Evolutionary conservation across 2,329 filamentous ascomycete species (phyloP), one percentile per base, ranked within the genome.

Genomic region (Ophiostoma piceae): DNA sequence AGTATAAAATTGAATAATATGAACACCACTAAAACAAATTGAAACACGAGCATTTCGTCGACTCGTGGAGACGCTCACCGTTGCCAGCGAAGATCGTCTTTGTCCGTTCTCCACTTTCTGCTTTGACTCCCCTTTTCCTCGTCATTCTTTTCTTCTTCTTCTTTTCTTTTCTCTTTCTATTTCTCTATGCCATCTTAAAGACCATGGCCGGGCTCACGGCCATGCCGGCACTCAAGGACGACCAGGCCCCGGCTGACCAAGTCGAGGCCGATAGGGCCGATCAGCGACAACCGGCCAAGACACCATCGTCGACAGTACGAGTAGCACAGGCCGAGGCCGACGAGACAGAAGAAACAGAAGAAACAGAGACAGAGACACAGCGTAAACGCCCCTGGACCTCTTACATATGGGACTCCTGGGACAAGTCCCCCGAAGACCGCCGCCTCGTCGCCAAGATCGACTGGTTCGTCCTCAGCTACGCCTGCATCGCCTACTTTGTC

Each of bases 401-500:
- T 0, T 71, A 78, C 1, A 67, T 79, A 2, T 79, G 77, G 78
- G 78, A 79, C 67, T 75, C 75, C 0, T 73, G 77, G 39, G 77
- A 79, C 70, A 79, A 78, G 69, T 70, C 76, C 1, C 77, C 76
- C 0, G 75, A 76, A 57, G 78, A 79, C 68, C 74, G 78, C 6
- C 74, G n/a, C 51, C 51, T 57, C 51, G 22, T 57, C 22, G 51
- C 51, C 9, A 57, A 57, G 22, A 57, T 57, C 11, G 78, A 80
- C 68, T 78, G 76, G 74, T 79, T 75, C 74, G 76, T 80, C 51
- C 68, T 81, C 32, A 79, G 76, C 3, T 79, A 79, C 68, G 76
- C 75, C 14, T 80, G 77, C 41, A 62, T 79, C 2, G 77, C 78
- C 1, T 80, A 79, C 70, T 80, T 80, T 47, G 78, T 80, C 75